These are phyloP conservation scores for Aurifilum marmelostoma DNA, from an alignment of 2,329 filamentous ascomycete genomes.

Conservation along the genomic window DNA sequence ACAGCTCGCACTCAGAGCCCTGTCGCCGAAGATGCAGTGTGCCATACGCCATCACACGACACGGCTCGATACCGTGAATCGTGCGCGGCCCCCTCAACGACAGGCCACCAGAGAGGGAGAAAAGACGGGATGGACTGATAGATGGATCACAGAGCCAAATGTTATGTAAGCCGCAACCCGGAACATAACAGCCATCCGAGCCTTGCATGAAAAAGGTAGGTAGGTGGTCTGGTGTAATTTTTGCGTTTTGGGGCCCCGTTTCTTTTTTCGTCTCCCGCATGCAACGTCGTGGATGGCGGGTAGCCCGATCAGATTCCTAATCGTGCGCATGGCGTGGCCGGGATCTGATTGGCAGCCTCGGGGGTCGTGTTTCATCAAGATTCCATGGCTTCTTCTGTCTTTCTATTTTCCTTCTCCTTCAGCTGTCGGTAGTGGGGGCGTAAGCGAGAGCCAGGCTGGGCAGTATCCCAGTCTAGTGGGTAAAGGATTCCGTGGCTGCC, in stretches of 20 bases:
- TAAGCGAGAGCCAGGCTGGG: conserved; percentile 8
- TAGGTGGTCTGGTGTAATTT: background rate
- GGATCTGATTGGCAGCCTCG: conserved; percentile 5
- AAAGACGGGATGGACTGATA: background rate
- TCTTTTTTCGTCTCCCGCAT: conserved; percentile 15
- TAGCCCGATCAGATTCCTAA: background rate
- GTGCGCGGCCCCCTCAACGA: background rate
- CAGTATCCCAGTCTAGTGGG: conserved; percentile 5
- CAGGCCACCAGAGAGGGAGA: background rate
- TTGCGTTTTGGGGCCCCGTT: background rate
- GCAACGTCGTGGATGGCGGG: conserved; percentile 7
- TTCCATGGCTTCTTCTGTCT: background rate
- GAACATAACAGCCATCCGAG: background rate
- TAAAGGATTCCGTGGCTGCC: conserved; percentile 23
- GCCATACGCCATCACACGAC: background rate
- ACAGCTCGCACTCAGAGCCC: background rate
- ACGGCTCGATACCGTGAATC: background rate
- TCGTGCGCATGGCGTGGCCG: background rate
- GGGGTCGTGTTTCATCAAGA: background rate
- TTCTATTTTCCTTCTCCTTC: background rate
- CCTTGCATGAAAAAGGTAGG: conserved; percentile 13
- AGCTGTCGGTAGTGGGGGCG: conserved; percentile 12
- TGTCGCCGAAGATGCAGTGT: background rate
- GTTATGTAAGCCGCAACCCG: conserved; percentile 9
- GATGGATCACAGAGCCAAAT: too few species aligned